These are phyloP conservation scores for Staphylotrichum tortipilum DNA, from an alignment of 495 filamentous ascomycete species.

Conservation along the genomic window DNA sequence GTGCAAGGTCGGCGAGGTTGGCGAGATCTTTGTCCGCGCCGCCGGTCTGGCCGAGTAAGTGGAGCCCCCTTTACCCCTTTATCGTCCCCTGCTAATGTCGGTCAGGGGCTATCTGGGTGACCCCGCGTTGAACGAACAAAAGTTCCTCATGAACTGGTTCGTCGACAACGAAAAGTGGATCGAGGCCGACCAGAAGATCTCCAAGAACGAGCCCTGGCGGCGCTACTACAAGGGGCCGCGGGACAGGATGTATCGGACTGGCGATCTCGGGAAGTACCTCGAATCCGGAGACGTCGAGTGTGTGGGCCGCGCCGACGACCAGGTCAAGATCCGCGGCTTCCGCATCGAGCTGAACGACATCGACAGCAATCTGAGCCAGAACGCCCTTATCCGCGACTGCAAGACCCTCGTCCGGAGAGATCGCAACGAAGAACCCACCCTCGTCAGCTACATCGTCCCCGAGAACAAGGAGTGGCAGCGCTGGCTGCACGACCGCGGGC, in stretches of 20 bases:
- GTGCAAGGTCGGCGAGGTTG: slow-evolving; percentile 73
- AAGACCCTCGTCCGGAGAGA: slow-evolving; percentile 81
- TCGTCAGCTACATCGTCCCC: slow-evolving; percentile 89
- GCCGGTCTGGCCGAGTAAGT: slow-evolving; percentile 71
- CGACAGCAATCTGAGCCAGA: slow-evolving; percentile 70
- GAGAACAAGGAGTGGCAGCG: slow-evolving; percentile 62
- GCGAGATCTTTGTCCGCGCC: slow-evolving; percentile 84
- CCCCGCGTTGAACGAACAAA: slow-evolving; percentile 59
- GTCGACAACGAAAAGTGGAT: slow-evolving; percentile 67
- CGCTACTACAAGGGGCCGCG: slow-evolving; percentile 72
- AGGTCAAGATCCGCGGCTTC: slow-evolving; percentile 95
- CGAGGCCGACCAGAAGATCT: slow-evolving; percentile 49
- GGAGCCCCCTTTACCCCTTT: no score
- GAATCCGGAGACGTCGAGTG: slow-evolving; percentile 67
- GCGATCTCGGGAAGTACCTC: slow-evolving; percentile 70
- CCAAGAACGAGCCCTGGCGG: slow-evolving; percentile 60
- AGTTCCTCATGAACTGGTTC: slow-evolving; percentile 89
- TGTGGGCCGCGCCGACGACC: slow-evolving; percentile 74
- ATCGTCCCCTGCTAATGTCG: no score
- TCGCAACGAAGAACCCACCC: slow-evolving; percentile 78
- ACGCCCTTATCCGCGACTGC: slow-evolving; percentile 76
- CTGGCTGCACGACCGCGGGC: slow-evolving; percentile 52
- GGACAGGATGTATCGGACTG: slow-evolving; percentile 78
- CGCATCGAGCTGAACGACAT: slow-evolving; percentile 93
- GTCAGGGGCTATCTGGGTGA: slow-evolving; percentile 62